Base-by-base conservation (phyloP, 2,329 filamentous ascomycete species). In the Exutisphaerella laricina region DNA sequence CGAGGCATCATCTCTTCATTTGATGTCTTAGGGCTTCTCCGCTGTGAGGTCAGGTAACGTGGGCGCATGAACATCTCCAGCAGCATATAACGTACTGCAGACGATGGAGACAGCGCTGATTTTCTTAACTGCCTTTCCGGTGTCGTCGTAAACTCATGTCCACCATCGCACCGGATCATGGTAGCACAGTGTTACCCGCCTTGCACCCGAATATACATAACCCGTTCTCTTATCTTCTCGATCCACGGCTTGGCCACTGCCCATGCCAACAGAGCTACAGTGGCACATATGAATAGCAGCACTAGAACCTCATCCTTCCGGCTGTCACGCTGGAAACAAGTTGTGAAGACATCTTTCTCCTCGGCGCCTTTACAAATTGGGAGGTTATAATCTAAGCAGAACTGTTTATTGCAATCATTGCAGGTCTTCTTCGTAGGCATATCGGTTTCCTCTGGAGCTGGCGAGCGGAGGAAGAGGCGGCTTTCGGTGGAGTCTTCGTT, bases 321-420 rank as follows among this genome's bases (percentile, higher is more conserved):
- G n/a, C 78, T 82, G 59, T 84, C 80, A 42, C 80, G 68, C 57
- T 84, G 80, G 56, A 84, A 84, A 64, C 80, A 84, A 7, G 75
- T 79, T 4, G 80, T 79, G 45, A 78, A 72, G 3, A 84, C 73
- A 58, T 84, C 78, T 14, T 35, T 35, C 55, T 82, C 78, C 55
- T 80, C 78, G 54, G 74, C 77, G 14, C 73, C 77, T 23, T 48
- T 41, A 22, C 80, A 84, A 39, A 79, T 75, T 1, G 77, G 75
- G 35, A 80, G 66, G 39, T 78, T 72, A 53, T 82, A 82, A 42
- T 73, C 70, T 29, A 82, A 63, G 57, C 80, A 84, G 64, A 82
- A 84, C 53, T 78, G 75, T 48, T 80, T 77, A 55, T 79, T 84
- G 63, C 80, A 84, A 59, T 84, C 80, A 43, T 73, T 78, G 61